Percentiles rank a stretch among this genome's conserved stretches.
Conservation (phyloP, 1,284 basidiomycete genomes). For the Taiwanofungus camphoratus region DNA sequence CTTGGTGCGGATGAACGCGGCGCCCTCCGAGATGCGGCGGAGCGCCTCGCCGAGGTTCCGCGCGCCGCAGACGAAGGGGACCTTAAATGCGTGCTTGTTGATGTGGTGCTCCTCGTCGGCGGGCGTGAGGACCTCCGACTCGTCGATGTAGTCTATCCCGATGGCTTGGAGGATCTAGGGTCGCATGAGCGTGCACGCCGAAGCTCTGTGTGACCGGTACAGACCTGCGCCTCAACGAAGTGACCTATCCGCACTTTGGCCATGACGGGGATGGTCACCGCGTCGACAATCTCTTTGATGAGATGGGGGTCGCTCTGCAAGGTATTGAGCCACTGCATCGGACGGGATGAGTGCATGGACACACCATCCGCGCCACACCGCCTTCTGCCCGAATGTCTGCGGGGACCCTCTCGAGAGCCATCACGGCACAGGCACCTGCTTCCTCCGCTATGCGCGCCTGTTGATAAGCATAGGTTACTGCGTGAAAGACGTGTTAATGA, state of each 20-base stretch:
- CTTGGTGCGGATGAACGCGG: conserved; percentile 95
- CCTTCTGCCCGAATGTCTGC: conserved; percentile 91
- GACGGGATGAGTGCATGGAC: conserved; percentile 16
- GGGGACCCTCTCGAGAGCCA: conserved; percentile 95
- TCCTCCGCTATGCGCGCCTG: conserved; percentile 96
- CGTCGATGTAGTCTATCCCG: conserved; percentile 98
- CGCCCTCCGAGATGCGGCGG: conserved; percentile 94
- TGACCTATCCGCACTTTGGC: conserved; percentile 96
- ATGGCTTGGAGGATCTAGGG: conserved; percentile 88
- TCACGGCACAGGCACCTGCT: conserved; percentile 96
- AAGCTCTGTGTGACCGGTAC: conserved; percentile 9
- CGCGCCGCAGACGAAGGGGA: conserved; percentile 82
- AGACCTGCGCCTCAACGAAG: conserved; percentile 90
- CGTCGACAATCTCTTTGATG: conserved; percentile 94
- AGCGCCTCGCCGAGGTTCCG: conserved; percentile 88
- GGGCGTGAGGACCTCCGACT: conserved; percentile 94
- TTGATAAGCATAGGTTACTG: conserved; percentile 9
- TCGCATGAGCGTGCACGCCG: conserved; percentile 7
- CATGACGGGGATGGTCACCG: conserved; percentile 91
- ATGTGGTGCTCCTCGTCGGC: conserved; percentile 84
- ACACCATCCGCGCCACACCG: conserved; percentile 91
- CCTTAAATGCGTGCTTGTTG: conserved; percentile 89
- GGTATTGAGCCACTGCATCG: conserved; percentile 4
- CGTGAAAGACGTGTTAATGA: conserved; percentile 1
- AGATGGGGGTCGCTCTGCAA: conserved; percentile 86